Base-by-base conservation (phyloP, 768 basidiomycete species). In the Russula emetica region DNA sequence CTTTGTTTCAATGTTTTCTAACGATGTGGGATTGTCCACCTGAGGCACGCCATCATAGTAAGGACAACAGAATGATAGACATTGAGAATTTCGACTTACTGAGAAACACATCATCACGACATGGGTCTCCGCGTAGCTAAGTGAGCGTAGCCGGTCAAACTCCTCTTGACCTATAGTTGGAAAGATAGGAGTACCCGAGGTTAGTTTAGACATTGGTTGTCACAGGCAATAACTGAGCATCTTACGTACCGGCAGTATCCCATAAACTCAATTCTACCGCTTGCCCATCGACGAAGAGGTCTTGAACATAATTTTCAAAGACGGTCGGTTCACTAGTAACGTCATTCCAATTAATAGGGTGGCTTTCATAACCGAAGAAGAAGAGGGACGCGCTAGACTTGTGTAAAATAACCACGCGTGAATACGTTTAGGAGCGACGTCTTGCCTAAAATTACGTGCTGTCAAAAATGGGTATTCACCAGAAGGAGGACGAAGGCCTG, bases 61-160 rank as follows among this genome's bases (percentile, higher is more conserved):
- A 61, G 40, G 24, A 72, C 64, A 40, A 71, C 60, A 66, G 20
- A 30, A 36, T 42, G 20, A 28, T 6, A 34, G 45, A 30, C 34
- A 30, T 42, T 26, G 18, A 36, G 40, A 34, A 10, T 53, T 14
- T 42, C 36, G 11, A 77, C 85, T 62, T 67, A 92, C 93, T 42
- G 95, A 96, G 74, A 97, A 98, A 75, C 96, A 98, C 28, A 98
- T 79, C 90, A 98, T 90, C 67, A 98, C 83, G 63, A 98, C 89
- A 76, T 98, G 92, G 1, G 96, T 97, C 75, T 98, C 96, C 10
- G 96, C 91, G 74, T 98, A 98, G 42, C 90, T 92, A n/a, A 98
- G 77, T 13, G 94, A 96, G 53, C 96, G 83, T 61, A 98, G 77
- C 51, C 94, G 81, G 72, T 96, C 96, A 71, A 98, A 98, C 71